Evolutionary conservation across 805 yeast genomes (phyloP).

Genomic region (Candida nitratophila): DNA sequence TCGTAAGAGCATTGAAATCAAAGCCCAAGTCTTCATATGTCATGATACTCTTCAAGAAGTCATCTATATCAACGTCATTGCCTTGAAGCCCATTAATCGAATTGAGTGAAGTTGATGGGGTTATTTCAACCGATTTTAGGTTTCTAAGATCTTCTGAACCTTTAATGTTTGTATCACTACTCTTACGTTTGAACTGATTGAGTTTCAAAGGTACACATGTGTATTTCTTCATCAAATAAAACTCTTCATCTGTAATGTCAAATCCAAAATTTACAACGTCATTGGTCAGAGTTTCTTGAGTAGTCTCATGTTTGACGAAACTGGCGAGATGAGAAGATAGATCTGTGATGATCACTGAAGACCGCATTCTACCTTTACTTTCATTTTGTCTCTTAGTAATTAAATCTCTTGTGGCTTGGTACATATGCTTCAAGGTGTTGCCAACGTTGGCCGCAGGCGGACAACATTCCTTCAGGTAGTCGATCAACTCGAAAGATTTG

Average conservation of each 20-base stretch:
- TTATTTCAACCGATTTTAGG: not conserved
- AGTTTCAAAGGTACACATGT: not conserved
- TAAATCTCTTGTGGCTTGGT: conserved; percentile 7
- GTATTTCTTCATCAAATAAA: no score
- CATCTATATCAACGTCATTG: conserved; percentile 1
- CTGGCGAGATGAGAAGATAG: no score
- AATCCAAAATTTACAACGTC: not conserved
- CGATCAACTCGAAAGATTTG: conserved; percentile 1
- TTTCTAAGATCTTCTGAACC: not conserved
- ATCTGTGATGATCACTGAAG: not conserved
- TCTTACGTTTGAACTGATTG: no score
- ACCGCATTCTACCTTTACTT: conserved; percentile 1
- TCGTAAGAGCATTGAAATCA: not conserved
- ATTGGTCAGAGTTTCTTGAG: not conserved
- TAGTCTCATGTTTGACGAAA: not conserved
- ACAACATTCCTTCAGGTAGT: conserved; percentile 7
- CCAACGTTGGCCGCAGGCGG: conserved; percentile 9
- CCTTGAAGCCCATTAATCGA: not conserved
- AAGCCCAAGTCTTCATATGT: not conserved
- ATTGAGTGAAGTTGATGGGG: not conserved
- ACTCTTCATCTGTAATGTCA: not conserved
- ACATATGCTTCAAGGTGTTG: conserved; percentile 8
- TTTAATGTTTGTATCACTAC: not conserved
- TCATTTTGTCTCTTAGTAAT: conserved; percentile 5
- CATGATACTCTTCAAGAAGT: not conserved